Evolutionary conservation across 495 filamentous ascomycete genomes (phyloP), one percentile per base, ranked within the genome.

Genomic region (Penicillium mononematosum): DNA sequence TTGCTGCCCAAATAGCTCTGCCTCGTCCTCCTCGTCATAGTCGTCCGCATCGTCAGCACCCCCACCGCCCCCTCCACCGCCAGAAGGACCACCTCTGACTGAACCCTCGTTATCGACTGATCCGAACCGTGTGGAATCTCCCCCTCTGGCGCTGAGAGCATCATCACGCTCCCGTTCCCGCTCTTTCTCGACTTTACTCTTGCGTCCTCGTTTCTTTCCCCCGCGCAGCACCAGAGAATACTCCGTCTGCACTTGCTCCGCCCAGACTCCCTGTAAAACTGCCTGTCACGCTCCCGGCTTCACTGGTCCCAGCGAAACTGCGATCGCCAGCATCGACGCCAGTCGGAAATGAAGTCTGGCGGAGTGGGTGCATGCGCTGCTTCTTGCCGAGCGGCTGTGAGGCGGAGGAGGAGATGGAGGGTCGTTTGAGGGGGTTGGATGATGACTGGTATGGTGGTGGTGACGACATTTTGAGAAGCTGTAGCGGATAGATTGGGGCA

Each of bases 261-360:
- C 84, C 80, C 2, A 75, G 50, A 56, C 76, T 79, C 22, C 80
- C 77, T 3, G 78, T 81, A 46, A 76, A 78, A 55, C 77, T 86
- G 45, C 86, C 88, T 44, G 85, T 89, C 2, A 90, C 83, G 50
- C 83, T 78, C n/a, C 84, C 85, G 56, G 84, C 81, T 55, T 83
- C 81, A 63, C 87, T 87, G 16, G 83, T 81, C 6, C 84, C 80
- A 22, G 82, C 87, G 3, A 89, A 88, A 9, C 85, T 88, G 56
- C 88, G 83, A 38, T 78, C 76, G 63, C 70, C 69, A 5, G 62
- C 67, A 45, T 78, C 70, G 32, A 80, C 66, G 25, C 66, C 70
- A 4, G 83, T 88, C 0, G 91, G 88, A 70, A 95, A 96, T 0
- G 92, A 93, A 47, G 92, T 94, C 65, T 96, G 91, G 29, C 92